phyloP scores from a whole-genome alignment of 306 rosid genomes.

The Gillenia trifoliata region DNA sequence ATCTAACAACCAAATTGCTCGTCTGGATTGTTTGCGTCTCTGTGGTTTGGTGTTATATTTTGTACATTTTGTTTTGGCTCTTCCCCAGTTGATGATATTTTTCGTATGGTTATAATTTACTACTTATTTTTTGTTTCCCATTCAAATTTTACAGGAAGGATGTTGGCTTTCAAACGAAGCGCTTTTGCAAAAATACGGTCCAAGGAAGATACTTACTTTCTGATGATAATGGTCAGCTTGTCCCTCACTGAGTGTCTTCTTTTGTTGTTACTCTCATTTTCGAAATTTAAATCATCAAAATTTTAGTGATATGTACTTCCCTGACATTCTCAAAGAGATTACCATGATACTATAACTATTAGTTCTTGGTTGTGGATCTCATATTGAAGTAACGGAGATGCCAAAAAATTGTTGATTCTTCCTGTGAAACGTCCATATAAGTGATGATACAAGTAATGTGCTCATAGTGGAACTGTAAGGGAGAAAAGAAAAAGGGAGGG shows the following conservation, averaged over 20 bases:
- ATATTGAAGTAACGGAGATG: neutral
- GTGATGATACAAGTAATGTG: neutral
- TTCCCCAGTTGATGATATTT: neutral
- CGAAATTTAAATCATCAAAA: neutral
- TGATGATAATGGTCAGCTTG: constrained; percentile 59
- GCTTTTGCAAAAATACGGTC: constrained; percentile 63
- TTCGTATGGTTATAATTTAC: neutral
- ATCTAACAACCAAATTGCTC: neutral
- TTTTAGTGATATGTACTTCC: neutral
- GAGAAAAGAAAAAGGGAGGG: neutral
- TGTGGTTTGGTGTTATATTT: neutral
- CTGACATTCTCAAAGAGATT: neutral
- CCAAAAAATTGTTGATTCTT: neutral
- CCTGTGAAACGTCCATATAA: neutral
- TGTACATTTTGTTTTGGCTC: neutral
- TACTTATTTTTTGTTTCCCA: neutral
- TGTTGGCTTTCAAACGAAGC: constrained; percentile 40
- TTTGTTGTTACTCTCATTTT: neutral
- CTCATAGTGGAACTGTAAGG: neutral
- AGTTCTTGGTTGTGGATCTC: neutral
- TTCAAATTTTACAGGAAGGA: constrained; percentile 44
- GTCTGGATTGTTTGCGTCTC: neutral
- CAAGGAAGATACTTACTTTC: constrained; percentile 80
- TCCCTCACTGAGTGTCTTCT: constrained; percentile 3
- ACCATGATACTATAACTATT: neutral